Evolutionary conservation across 805 yeast species (phyloP), one percentile per base, ranked within the genome.

Genomic region (Clavispora carvajalis): DNA sequence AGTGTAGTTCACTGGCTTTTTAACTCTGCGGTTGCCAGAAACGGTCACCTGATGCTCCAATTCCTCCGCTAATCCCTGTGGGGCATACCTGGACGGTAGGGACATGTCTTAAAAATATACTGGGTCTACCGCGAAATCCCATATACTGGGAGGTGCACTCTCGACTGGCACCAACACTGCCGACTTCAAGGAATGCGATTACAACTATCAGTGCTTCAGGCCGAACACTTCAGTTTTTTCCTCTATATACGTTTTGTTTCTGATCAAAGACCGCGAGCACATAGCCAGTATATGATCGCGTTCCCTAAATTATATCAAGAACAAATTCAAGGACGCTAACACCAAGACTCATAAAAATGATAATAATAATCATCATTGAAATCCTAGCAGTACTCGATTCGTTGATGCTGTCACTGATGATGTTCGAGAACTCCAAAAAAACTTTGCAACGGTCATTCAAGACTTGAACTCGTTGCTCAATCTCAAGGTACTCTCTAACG

Each of bases 391-490:
- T 91, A 56, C 88, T 89, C 46, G 82, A 77, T 63, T 93, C 98
- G 6, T 95, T 96, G 49, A 93, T 83, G 34, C 96, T 86, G 57
- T 93, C 98, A 16, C 91, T 89, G 48, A 93, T 80, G 40, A 93
- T 85, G 54, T 90, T 96, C 57, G 88, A 86, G 54, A 93, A 85
- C 56, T 93, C 99, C 55, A 93, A 67, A 53, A 91, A 93, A 22
- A 93, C 96, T 58, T 85, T 85, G 60, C 98, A 90, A 36, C 97
- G 69, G 58, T 91, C 97, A 54, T 93, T 93, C 36, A 93, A 71
- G 5, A 93, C 96, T 55, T 86, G 90, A 22, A 91, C 96, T 39
- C 99, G 69, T 62, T 87, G 96, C 58, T 91, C 97, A 46, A 93
- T 90, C 62, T 93, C 99, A 41, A 93, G 66, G 54, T 93, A 93